A percentile compares a stretch with the other conserved stretches of the same genome.
Conservation (phyloP, 768 basidiomycete genomes). For the Leucosporidium scottii region DNA sequence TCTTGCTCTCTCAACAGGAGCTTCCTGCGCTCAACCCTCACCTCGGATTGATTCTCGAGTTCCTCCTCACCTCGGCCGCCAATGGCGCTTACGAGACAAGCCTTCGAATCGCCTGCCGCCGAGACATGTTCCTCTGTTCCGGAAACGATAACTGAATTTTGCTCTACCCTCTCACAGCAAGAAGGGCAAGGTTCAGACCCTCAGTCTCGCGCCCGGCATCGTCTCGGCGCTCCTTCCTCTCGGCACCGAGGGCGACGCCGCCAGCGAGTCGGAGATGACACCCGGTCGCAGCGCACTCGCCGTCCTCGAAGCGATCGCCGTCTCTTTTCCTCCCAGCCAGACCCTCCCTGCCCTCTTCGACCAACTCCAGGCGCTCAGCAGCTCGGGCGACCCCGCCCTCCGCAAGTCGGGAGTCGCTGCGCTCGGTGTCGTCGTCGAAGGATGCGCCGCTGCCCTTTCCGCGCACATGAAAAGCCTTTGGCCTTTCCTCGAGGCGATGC, state of each 20-base stretch:
- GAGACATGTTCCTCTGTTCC: constrained; percentile 43
- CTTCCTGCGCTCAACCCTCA: constrained; percentile 82
- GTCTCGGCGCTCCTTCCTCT: constrained; percentile 89
- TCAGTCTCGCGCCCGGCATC: constrained; percentile 74
- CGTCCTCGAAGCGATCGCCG: constrained; percentile 84
- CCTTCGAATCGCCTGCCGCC: constrained; percentile 69
- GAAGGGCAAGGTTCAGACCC: constrained; percentile 86
- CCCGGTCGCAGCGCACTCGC: constrained; percentile 90
- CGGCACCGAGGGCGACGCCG: constrained; percentile 85
- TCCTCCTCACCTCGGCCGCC: constrained; percentile 75
- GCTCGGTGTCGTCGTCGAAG: constrained; percentile 90
- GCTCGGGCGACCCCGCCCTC: constrained; percentile 64
- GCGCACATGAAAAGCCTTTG: constrained; percentile 84
- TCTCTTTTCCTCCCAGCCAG: constrained; percentile 83
- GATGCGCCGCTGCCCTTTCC: constrained; percentile 95
- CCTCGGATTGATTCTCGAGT: constrained; percentile 75
- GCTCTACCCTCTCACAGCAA: constrained; percentile 50
- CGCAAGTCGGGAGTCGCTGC: constrained; percentile 92
- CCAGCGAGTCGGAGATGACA: constrained; percentile 57
- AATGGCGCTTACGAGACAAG: constrained; percentile 68
- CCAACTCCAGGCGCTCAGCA: constrained; percentile 77
- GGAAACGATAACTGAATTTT: constrained; percentile 5
- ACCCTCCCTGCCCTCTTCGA: constrained; percentile 86
- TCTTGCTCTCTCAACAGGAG: constrained; percentile 52
- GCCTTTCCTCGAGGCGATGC: constrained; percentile 84